Evolutionary conservation across 2,329 filamentous ascomycete genomes (phyloP).

Genomic region (Fusarium metavorans): DNA sequence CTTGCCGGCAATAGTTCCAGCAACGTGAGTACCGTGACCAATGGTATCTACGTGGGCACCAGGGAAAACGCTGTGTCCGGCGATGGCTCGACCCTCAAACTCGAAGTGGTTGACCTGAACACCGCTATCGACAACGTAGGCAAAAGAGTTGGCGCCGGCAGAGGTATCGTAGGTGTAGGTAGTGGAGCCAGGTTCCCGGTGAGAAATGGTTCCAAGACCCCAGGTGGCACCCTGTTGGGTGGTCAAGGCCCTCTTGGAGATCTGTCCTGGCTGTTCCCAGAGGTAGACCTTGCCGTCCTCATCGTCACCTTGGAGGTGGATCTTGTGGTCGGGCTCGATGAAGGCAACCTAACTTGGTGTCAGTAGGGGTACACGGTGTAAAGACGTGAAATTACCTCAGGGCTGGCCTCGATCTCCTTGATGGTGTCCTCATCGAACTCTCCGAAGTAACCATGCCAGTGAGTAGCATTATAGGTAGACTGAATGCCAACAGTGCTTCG

Average conservation of each 20-base stretch:
- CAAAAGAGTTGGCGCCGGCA: conserved; percentile 23
- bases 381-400: conserved; percentile 50
- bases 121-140: conserved; percentile 31
- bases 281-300: conserved; percentile 8
- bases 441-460: conserved; percentile 57
- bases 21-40: conserved; percentile 27
- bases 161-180: conserved; percentile 26
- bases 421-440: conserved; percentile 54
- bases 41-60: conserved; percentile 6
- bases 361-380: accelerated
- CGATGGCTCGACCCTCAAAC: conserved; percentile 19
- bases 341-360: conserved; percentile 31
- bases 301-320: neutral
- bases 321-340: conserved; percentile 25
- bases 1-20: conserved; percentile 25
- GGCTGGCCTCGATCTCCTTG: conserved; percentile 52
- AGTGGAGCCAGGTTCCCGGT: conserved; percentile 12
- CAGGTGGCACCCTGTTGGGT: conserved; percentile 6
- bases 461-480: conserved; percentile 41
- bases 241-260: neutral
- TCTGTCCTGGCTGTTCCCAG: neutral
- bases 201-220: conserved; percentile 31
- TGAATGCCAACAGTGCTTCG: conserved; percentile 53
- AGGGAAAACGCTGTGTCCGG: conserved; percentile 20
- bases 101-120: conserved; percentile 21